phyloP scores from a whole-genome alignment of 1,139 yeast species.

The Candida sanyaensis region DNA sequence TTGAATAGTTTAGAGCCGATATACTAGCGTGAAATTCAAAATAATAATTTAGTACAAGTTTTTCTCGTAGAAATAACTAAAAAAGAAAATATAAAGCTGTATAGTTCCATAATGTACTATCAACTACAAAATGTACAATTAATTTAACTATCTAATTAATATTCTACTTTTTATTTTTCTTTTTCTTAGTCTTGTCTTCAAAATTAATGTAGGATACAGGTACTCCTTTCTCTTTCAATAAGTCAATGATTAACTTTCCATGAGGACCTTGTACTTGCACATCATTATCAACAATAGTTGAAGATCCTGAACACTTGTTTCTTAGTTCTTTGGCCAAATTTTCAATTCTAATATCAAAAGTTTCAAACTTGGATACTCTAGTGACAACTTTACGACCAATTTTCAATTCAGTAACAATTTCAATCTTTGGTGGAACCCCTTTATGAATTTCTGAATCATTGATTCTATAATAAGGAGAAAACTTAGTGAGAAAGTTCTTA shows the following conservation, averaged over 20 bases:
- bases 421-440: constrained; percentile 71
- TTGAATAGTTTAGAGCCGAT: too few relatives aligned
- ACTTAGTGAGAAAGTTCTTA: constrained; percentile 49
- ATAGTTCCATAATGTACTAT: too few relatives aligned
- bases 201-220: constrained; percentile 66
- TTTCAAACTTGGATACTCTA: constrained; percentile 66
- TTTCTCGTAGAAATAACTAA: too few relatives aligned
- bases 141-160: too few relatives aligned
- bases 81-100: too few relatives aligned
- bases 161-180: constrained; percentile 38
- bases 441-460: constrained; percentile 33
- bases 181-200: constrained; percentile 63
- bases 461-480: constrained; percentile 61
- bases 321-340: constrained; percentile 68
- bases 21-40: too few relatives aligned
- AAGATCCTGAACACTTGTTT: constrained; percentile 85
- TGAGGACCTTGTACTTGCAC: constrained; percentile 89
- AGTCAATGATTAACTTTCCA: constrained; percentile 56
- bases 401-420: constrained; percentile 71
- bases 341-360: constrained; percentile 65
- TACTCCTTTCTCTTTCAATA: constrained; percentile 67
- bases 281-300: constrained; percentile 60
- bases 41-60: too few relatives aligned
- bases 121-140: too few relatives aligned
- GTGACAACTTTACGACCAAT: constrained; percentile 85